phyloP scores from a whole-genome alignment of 306 rosid genomes.

The Quercus bicolor region DNA sequence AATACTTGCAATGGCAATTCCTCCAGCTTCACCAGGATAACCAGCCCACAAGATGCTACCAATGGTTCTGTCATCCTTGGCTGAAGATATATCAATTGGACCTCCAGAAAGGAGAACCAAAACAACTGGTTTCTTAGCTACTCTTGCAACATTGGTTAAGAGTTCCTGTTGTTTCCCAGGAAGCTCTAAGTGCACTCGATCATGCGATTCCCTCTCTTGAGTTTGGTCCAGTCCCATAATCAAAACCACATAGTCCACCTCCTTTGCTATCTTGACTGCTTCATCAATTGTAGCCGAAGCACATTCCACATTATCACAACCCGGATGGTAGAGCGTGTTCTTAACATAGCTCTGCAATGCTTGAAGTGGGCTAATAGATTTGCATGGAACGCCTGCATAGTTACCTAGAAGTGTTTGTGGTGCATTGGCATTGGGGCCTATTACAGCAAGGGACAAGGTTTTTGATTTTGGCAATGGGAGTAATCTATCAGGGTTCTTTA shows the following conservation, averaged over 20 bases:
- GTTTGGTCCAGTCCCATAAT: constrained; percentile 85
- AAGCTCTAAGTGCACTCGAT: constrained; percentile 56
- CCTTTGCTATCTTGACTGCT: constrained; percentile 54
- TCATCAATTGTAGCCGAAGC: constrained; percentile 38
- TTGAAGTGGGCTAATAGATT: constrained; percentile 44
- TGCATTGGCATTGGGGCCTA: constrained; percentile 81
- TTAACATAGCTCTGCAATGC: constrained; percentile 54
- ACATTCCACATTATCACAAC: constrained; percentile 64
- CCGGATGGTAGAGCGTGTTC: constrained; percentile 46
- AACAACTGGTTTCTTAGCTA: constrained; percentile 62
- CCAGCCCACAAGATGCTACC: constrained; percentile 98
- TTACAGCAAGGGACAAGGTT: constrained; percentile 60
- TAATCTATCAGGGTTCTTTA: constrained; percentile 62
- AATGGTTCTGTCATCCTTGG: constrained; percentile 51
- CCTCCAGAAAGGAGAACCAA: constrained; percentile 83
- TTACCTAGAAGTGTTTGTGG: constrained; percentile 64
- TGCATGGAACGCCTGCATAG: constrained; percentile 88
- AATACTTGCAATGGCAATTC: constrained; percentile 70
- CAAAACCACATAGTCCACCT: constrained; percentile 71
- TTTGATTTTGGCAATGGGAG: constrained; percentile 68
- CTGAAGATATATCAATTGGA: constrained; percentile 74
- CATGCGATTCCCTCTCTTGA: constrained; percentile 67
- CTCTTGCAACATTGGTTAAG: constrained; percentile 57
- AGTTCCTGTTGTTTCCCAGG: constrained; percentile 78
- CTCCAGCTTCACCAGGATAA: constrained; percentile 88